These are phyloP conservation scores for Blastobotrys ciferrii DNA, from an alignment of 1,139 yeast species.

Conservation along the genomic window DNA sequence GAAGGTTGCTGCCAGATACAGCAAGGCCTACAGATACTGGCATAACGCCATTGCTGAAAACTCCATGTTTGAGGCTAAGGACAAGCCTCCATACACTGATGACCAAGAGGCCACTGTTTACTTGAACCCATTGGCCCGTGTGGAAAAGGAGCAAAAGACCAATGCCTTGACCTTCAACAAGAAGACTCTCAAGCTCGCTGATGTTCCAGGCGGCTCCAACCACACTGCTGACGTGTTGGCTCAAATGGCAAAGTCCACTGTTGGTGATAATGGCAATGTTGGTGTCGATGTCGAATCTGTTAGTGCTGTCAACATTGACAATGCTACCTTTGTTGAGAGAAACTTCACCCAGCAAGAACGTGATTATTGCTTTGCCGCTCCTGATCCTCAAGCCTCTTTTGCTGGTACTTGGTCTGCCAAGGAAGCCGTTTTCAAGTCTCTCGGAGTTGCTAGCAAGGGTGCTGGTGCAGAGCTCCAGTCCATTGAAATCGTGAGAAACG, in stretches of 20 bases:
- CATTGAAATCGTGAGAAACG: conserved; percentile 77
- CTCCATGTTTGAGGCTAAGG: conserved; percentile 90
- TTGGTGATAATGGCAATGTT: conserved; percentile 61
- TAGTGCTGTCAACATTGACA: conserved; percentile 73
- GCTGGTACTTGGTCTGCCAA: conserved; percentile 99
- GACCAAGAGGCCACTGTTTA: conserved; percentile 86
- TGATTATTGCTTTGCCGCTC: conserved; percentile 65
- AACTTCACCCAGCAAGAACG: conserved; percentile 84
- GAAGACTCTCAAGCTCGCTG: conserved; percentile 36
- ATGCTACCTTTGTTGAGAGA: conserved; percentile 86
- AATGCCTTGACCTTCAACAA: conserved; percentile 50
- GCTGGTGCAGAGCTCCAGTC: conserved; percentile 93
- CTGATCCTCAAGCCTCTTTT: conserved; percentile 82
- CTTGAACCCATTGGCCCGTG: conserved; percentile 95
- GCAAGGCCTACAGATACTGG: conserved; percentile 90
- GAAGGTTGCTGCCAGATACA: conserved; percentile 79
- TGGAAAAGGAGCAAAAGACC: conserved; percentile 49
- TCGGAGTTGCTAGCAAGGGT: conserved; percentile 86
- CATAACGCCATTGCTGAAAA: conserved; percentile 92
- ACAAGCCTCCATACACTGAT: conserved; percentile 84
- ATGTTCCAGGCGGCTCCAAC: conserved; percentile 35
- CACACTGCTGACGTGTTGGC: conserved; percentile 44
- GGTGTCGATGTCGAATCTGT: conserved; percentile 97
- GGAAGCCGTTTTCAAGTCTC: conserved; percentile 96
- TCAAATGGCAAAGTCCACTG: conserved; percentile 42